These are phyloP conservation scores for Scutellaria galericulata DNA, from an alignment of 257 asterid genomes.

Conservation along the genomic window DNA sequence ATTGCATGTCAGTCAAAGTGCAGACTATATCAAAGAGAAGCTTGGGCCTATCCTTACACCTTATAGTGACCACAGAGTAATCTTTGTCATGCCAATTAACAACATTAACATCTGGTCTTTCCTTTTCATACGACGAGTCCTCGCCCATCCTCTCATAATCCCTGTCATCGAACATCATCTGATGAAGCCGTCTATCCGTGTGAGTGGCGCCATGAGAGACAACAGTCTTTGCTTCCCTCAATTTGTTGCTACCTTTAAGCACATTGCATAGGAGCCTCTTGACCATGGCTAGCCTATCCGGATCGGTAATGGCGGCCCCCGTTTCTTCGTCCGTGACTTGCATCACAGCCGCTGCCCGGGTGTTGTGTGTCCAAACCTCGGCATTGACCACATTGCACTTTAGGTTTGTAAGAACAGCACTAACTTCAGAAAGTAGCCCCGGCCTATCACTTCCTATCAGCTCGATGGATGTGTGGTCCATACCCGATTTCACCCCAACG, in stretches of 20 bases:
- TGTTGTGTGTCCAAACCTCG: constrained; percentile 99
- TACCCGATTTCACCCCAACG: constrained; percentile 67
- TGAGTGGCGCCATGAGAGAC: constrained; percentile 75
- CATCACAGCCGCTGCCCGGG: constrained; percentile 95
- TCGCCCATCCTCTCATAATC: constrained; percentile 68
- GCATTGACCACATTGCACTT: constrained; percentile 92
- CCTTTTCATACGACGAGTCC: constrained; percentile 49
- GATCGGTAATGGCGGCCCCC: constrained; percentile 66
- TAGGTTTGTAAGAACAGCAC: constrained; percentile 90
- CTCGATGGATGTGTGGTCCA: constrained; percentile 90
- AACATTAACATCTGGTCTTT: constrained; percentile 78
- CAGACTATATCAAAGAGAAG: constrained; percentile 86
- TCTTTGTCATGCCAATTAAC: constrained; percentile 92
- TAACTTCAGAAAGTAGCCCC: constrained; percentile 95
- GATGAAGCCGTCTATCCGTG: constrained; percentile 89
- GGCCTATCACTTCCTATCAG: constrained; percentile 91
- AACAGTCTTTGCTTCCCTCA: constrained; percentile 75
- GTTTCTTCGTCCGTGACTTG: constrained; percentile 81
- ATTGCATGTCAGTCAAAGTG: constrained; percentile 94
- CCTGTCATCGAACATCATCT: constrained; percentile 93
- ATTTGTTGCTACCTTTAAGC: constrained; percentile 77
- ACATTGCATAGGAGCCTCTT: constrained; percentile 76
- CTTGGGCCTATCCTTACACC: constrained; percentile 92
- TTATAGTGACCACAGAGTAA: constrained; percentile 83
- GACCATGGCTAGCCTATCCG: constrained; percentile 62